Base-by-base conservation (phyloP, 139 green algal genomes). In the Pseudopediastrum boryanum region DNA sequence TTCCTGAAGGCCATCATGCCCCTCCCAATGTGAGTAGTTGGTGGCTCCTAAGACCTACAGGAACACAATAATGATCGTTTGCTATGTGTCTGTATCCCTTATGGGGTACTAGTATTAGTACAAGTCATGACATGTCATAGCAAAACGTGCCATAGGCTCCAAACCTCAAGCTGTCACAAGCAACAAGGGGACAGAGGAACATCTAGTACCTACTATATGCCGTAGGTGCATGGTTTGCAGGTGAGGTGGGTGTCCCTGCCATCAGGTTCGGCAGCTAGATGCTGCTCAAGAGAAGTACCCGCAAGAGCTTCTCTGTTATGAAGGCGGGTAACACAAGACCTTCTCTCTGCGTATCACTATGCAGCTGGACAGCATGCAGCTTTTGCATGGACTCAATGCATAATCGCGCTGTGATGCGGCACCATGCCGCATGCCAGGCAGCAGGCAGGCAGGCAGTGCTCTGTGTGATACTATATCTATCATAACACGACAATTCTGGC, bases 21-120 rank as follows among this genome's bases (percentile, higher is more conserved):
- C 84, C 12, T 71, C 61, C 91, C 90, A 96, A 62, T 95, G 85
- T 9, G 87, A 93, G 72, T 93, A 93, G 81, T 95, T 95, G 42
- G 92, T 97, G 27, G 95, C 62, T 43, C 94, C 94, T 29, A 98
- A 86, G 36, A 98, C 84, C 90, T 97, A 85, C 1, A 29, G 29
- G 1, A 63, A 38, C 6, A 54, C 9, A 6, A 33, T 38, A 29
- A 3, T 16, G 10, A 64, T 9, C 13, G n/a, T 27, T 39, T 9
- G 1, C n/a, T n/a, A 27, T 39, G 21, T 1, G 54, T 27, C 10
- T 2, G 13, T n/a, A n/a, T 39, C 9, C 10, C 35, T n/a, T 25
- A 39, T 64, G 13, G 54, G 13, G 33, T n/a, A 64, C 16, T n/a
- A 16, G 21, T 21, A 58, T 16, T n/a, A 16, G 21, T 21, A 16